Conservation (phyloP, 345 rosid species). For the Eucalyptus pauciflora region DNA sequence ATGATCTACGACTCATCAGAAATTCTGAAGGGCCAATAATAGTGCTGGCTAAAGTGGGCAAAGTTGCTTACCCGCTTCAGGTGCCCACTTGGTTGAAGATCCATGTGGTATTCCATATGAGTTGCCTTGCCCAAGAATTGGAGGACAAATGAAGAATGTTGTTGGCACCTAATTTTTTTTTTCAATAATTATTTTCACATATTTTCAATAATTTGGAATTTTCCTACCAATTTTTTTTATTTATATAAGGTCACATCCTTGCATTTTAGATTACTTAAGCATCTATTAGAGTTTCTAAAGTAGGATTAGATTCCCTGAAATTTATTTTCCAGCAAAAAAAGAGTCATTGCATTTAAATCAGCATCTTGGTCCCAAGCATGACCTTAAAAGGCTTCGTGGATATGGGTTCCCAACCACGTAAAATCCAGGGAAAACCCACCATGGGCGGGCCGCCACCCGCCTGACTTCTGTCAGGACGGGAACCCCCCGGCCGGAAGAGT, state of each 20-base stretch:
- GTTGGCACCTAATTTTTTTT: background rate
- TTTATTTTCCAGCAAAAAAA: background rate
- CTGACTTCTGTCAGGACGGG: no score
- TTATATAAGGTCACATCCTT: background rate
- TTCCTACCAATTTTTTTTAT: background rate
- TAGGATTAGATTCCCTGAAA: background rate
- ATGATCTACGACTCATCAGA: background rate
- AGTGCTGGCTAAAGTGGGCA: background rate
- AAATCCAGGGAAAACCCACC: no score
- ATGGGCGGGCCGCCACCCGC: no score
- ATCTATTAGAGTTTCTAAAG: background rate
- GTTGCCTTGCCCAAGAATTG: background rate
- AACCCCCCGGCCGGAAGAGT: no score
- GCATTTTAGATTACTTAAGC: background rate
- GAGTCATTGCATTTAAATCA: background rate
- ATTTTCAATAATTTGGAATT: background rate
- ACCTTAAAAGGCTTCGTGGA: no score
- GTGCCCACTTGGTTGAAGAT: background rate
- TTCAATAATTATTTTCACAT: background rate
- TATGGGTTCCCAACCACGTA: no score
- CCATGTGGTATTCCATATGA: background rate
- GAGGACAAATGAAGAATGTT: background rate
- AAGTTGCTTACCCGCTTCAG: background rate
- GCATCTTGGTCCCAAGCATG: background rate
- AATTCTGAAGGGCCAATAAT: background rate